Base-by-base conservation (phyloP, 1,139 yeast genomes). In the Pichia sp. region DNA sequence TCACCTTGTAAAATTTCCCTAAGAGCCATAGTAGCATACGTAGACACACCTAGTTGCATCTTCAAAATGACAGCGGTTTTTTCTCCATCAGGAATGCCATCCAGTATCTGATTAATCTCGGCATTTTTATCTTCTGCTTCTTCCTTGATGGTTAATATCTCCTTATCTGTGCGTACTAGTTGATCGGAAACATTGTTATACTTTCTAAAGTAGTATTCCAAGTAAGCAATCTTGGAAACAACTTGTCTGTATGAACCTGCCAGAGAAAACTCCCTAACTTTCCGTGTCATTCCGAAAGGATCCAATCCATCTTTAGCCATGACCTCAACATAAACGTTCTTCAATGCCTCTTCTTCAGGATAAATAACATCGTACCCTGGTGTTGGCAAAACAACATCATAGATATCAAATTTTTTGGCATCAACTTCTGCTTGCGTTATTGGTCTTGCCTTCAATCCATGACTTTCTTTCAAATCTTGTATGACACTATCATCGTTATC, bases 1-100 rank as follows among this genome's bases (percentile, higher is more conserved):
- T 65, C 67, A 32, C 67, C 68, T 5, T 54, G 60, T 6, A 67
- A 48, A 90, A 81, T 44, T 68, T 93, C 99, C 65, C 99, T 79
- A 54, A 95, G 74, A 0, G 97, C 96, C 99, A 95, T 95, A 0
- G 99, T 95, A 2, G 99, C 99, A 70, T 95, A 95, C 5, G 95
- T 85, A 49, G 97, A 87, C 7, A 88, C 84, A 2, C 90, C 95
- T 56, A 95, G 76, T 67, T 85, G 87, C 78, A 95, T 77, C 62
- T 79, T 84, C 58, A 95, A 71, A 10, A 92, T 77, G 10, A 92
- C 84, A 0, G 97, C 97, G 1, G 77, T 74, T 58, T 80, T 84
- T 4, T 71, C 70, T 31, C 84, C 87, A 11, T 65, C 70, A 6
- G 65, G 70, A 10, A 67, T 64, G 11, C 77, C 79, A 36, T 73